Evolutionary conservation across 108 stramenopile species (phyloP).

Genomic region (Nitzschia sp.): DNA sequence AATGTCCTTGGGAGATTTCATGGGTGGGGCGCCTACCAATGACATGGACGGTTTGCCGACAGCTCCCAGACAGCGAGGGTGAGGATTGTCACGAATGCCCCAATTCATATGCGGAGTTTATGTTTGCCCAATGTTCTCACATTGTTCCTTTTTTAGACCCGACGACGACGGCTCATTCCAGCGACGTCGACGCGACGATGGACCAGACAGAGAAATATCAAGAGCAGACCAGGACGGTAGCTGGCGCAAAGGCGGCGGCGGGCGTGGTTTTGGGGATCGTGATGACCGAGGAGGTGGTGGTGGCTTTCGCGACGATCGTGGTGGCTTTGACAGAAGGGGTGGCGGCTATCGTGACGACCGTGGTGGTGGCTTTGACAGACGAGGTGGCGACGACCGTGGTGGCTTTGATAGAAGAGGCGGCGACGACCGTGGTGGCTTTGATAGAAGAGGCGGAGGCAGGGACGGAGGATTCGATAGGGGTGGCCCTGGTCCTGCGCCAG

Average conservation of each 20-base stretch:
- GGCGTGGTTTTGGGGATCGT: slow-evolving; percentile 23
- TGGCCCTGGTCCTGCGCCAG: slow-evolving; percentile 7
- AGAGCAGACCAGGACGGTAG: slow-evolving; percentile 48
- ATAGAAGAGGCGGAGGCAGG: slow-evolving; percentile 24
- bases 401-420: slow-evolving; percentile 7
- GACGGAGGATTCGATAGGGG: slow-evolving; percentile 42
- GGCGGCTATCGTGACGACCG: slow-evolving; percentile 23
- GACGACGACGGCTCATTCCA: slow-evolving; percentile 76
- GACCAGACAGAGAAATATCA: slow-evolving; percentile 26
- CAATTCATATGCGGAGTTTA: neutral
- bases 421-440: slow-evolving; percentile 11
- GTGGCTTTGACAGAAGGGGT: slow-evolving; percentile 30
- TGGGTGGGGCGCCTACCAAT: slow-evolving; percentile 39
- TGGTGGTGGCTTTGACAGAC: slow-evolving; percentile 36
- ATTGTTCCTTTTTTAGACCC: slow-evolving; percentile 38
- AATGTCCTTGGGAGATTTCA: slow-evolving; percentile 68
- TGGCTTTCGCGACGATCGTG: slow-evolving; percentile 23
- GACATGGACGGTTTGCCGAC: slow-evolving; percentile 39
- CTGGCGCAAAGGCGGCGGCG: slow-evolving; percentile 59
- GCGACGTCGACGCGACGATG: slow-evolving; percentile 40
- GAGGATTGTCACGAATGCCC: slow-evolving; percentile 3
- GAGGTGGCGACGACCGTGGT: slow-evolving; percentile 37
- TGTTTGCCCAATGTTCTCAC: neutral
- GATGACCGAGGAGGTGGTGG: slow-evolving; percentile 25
- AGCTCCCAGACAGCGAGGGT: slow-evolving; percentile 56